Percentiles rank a stretch among this genome's conserved stretches.
These are phyloP conservation scores for Lithospermum erythrorhizon DNA, from an alignment of 257 asterid species.

Conservation along the genomic window DNA sequence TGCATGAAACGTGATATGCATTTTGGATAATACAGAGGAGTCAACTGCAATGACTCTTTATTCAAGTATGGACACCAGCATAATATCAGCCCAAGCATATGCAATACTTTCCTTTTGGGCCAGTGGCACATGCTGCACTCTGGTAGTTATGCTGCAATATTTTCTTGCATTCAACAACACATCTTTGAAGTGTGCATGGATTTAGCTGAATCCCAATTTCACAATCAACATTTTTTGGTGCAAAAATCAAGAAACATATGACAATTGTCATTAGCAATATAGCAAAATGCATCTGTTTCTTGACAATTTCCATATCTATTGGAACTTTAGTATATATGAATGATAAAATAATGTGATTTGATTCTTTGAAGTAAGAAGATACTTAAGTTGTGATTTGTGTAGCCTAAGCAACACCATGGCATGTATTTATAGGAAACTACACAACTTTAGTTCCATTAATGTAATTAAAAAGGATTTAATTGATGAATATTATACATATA, in stretches of 20 bases:
- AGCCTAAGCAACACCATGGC: not conserved
- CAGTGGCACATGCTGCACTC: constrained; percentile 40
- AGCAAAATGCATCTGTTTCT: not conserved
- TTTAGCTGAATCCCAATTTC: constrained; percentile 35
- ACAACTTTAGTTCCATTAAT: not conserved
- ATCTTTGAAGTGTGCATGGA: constrained; percentile 43
- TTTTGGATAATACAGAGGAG: not conserved
- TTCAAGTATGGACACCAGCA: not conserved
- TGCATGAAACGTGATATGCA: not conserved
- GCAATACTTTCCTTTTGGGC: constrained; percentile 45
- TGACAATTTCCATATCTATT: not conserved
- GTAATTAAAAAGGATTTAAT: too few relatives aligned
- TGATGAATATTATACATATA: too few relatives aligned
- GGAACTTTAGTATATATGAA: not conserved
- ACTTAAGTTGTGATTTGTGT: not conserved
- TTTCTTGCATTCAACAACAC: constrained; percentile 39
- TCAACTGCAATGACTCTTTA: not conserved
- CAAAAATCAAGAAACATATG: constrained; percentile 14
- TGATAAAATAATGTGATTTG: not conserved
- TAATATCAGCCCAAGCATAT: constrained; percentile 28
- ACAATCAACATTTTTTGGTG: constrained; percentile 33
- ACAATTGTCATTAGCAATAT: constrained; percentile 5
- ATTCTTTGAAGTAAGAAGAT: not conserved
- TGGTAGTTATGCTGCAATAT: constrained; percentile 25
- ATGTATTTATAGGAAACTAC: not conserved